phyloP scores from a whole-genome alignment of 441 rosid genomes.

The Pelargonium citronellum region DNA sequence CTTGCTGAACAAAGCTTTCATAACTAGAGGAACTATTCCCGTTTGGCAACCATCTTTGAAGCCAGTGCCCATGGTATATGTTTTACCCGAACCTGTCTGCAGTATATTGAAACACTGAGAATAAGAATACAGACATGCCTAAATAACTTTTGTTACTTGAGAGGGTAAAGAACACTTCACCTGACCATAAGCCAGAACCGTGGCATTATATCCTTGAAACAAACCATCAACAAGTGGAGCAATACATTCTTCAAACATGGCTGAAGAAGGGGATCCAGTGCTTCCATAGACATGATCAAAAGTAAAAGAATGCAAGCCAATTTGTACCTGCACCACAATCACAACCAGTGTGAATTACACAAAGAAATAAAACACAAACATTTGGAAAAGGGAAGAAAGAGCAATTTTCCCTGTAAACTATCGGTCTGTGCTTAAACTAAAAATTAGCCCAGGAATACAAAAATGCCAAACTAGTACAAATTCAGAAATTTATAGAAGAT shows the following conservation, averaged over 20 bases:
- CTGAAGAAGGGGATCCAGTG: slow-evolving; percentile 57
- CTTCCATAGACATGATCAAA: slow-evolving; percentile 96
- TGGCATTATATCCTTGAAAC: slow-evolving; percentile 96
- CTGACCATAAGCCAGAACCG: slow-evolving; percentile 99
- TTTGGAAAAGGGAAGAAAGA: not conserved
- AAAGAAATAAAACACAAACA: not conserved
- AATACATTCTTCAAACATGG: slow-evolving; percentile 81
- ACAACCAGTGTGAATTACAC: slow-evolving; percentile 12
- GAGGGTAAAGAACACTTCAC: slow-evolving; percentile 30
- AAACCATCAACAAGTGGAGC: slow-evolving; percentile 87
- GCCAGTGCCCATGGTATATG: slow-evolving; percentile 98
- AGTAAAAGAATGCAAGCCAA: slow-evolving; percentile 88
- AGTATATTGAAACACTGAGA: slow-evolving; percentile 24
- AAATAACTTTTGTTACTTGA: slow-evolving; percentile 5
- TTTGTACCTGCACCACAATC: slow-evolving; percentile 60
- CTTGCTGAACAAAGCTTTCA: slow-evolving; percentile 74
- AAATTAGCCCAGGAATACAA: slow-evolving; percentile 12
- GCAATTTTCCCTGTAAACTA: not conserved
- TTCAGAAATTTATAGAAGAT: slow-evolving; percentile 6
- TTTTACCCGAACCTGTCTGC: slow-evolving; percentile 99
- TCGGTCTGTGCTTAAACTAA: not conserved
- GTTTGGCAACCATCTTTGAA: slow-evolving; percentile 69
- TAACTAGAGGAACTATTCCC: slow-evolving; percentile 79
- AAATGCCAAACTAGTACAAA: slow-evolving; percentile 10
- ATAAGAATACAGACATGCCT: slow-evolving; percentile 6